Conservation (phyloP, 2,329 filamentous ascomycete species). For the Phaeosphaeriaceae sp. region DNA sequence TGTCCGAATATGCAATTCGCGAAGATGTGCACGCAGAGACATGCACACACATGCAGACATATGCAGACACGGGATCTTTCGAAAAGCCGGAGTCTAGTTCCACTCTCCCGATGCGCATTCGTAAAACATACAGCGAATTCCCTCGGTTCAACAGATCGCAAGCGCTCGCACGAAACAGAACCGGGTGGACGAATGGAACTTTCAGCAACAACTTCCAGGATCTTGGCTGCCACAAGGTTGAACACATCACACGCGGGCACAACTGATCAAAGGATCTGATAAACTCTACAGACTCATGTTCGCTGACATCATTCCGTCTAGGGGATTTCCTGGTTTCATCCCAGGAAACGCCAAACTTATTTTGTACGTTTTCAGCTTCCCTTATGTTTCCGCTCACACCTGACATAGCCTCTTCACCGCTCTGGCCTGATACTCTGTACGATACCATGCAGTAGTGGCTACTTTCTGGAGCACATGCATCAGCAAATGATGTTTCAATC, state of each 20-base stretch:
- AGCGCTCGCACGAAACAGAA: neutral
- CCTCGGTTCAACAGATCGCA: neutral
- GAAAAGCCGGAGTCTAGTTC: neutral
- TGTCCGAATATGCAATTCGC: conserved; percentile 3
- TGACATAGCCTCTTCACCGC: neutral
- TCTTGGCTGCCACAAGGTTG: neutral
- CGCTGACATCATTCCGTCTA: conserved; percentile 47
- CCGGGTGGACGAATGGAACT: neutral
- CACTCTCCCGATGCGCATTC: neutral
- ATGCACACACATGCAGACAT: neutral
- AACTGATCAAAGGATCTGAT: conserved; percentile 11
- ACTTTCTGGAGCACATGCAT: neutral
- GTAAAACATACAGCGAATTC: neutral
- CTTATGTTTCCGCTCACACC: neutral
- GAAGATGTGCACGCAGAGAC: conserved; percentile 3
- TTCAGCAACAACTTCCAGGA: neutral
- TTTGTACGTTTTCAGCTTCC: conserved; percentile 69
- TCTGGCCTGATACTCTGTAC: neutral
- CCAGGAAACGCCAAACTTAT: conserved; percentile 77
- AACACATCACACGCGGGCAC: neutral
- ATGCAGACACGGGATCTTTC: neutral
- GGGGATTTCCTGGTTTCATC: conserved; percentile 80
- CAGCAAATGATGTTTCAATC: neutral
- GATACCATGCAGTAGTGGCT: neutral
- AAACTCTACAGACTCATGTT: conserved; percentile 5